Evolutionary conservation across 768 basidiomycete genomes (phyloP), one percentile per base, ranked within the genome.

Genomic region (Flagelloscypha sp.): DNA sequence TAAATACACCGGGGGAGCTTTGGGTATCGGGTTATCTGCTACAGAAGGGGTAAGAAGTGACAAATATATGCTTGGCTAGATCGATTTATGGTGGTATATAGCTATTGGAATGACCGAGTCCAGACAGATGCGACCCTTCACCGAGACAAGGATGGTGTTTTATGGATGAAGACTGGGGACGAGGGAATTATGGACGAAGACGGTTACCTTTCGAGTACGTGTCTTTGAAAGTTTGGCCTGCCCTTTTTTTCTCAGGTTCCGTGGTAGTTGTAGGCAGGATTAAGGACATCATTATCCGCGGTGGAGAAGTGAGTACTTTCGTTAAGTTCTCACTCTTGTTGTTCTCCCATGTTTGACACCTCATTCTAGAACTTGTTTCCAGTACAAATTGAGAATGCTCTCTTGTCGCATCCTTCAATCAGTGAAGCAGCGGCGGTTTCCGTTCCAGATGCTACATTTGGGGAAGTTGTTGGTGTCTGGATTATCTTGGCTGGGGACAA

Each of bases 101-200:
- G 84, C 30, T 88, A 89, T 48, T 89, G 86, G 86, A 49, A 68
- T 16, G 76, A 88, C 45, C 68, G 74, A 27, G 72, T 70, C 27
- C 84, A 85, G 47, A 87, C 85, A 1, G 53, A 52, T 12, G 47
- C 55, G 10, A 78, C 67, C 3, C 81, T 79, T 74, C 66, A 66
- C 37, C 56, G 52, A 4, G 69, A 75, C 42, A 65, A 72, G 34
- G 51, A 64, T 10, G 78, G 74, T 13, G 70, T 58, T 3, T 46
- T 80, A 23, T 89, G 86, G 86, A 86, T 89, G 77, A 70, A 81
- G 54, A 86, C 82, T 0, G 86, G 86, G 1, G 86, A 90, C 49
- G 74, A 86, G 47, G 85, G 73, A 1, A 76, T 83, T 22, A 69
- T 90, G 59, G 86, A 90, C 45, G 72, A 79, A 35, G 79, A 89